phyloP scores from a whole-genome alignment of 2,329 filamentous ascomycete genomes.

The Akanthomyces lecanii region DNA sequence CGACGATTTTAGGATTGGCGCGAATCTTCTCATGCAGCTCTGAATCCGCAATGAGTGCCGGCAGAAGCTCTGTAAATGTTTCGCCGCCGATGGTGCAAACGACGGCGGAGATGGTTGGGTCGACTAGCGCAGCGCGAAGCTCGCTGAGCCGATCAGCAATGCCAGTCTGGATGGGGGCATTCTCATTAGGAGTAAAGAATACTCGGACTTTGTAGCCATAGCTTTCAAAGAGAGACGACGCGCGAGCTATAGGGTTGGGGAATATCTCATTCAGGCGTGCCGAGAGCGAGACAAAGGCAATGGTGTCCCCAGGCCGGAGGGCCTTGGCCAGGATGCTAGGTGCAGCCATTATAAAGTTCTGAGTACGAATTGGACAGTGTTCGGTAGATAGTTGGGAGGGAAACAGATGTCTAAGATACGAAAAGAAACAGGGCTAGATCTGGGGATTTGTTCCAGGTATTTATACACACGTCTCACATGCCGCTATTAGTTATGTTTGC shows the following conservation, averaged over 20 bases:
- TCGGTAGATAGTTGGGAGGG: too few relatives aligned
- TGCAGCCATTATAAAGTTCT: too few relatives aligned
- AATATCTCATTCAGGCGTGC: conserved; percentile 31
- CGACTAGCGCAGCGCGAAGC: conserved; percentile 35
- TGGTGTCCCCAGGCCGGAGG: conserved; percentile 33
- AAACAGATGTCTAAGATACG: too few relatives aligned
- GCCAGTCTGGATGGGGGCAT: conserved; percentile 22
- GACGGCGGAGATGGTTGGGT: conserved; percentile 32
- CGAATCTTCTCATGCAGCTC: conserved; percentile 32
- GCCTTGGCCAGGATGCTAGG: conserved; percentile 10
- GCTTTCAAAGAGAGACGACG: conserved; percentile 25
- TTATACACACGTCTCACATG: too few relatives aligned
- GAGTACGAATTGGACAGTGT: too few relatives aligned
- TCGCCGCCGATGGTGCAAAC: conserved; percentile 38
- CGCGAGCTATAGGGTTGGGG: conserved; percentile 29
- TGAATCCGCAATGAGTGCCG: conserved; percentile 32
- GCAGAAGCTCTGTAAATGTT: conserved; percentile 37
- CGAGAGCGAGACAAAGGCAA: conserved; percentile 39
- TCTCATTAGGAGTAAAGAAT: conserved; percentile 24
- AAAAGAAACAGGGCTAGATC: too few relatives aligned
- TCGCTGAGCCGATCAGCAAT: conserved; percentile 36
- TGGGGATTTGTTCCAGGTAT: too few relatives aligned
- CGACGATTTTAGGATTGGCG: conserved; percentile 37
- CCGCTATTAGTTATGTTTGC: too few relatives aligned
- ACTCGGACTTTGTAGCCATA: conserved; percentile 33